phyloP scores from a whole-genome alignment of 352 stramenopile genomes.

The Aphanomyces astaci region DNA sequence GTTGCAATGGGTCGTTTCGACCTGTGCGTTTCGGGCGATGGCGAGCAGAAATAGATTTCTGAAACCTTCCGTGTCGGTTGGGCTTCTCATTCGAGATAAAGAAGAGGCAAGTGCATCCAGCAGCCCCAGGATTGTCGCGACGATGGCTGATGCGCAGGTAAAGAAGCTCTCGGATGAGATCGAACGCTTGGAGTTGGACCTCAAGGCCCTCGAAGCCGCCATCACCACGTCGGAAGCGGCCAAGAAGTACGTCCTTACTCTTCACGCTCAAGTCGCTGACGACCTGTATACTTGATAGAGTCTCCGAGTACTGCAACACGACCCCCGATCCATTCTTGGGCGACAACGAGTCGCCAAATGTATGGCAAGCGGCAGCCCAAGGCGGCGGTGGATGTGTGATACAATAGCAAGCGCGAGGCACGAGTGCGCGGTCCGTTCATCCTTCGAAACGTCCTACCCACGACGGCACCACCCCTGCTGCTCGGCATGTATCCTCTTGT shows the following conservation, averaged over 20 bases:
- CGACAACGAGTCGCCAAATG: slow-evolving; percentile 64
- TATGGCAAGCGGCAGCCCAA: slow-evolving; percentile 61
- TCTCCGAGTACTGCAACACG: slow-evolving; percentile 65
- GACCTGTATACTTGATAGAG: slow-evolving; percentile 27
- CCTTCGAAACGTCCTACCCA: neutral
- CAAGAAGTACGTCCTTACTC: slow-evolving; percentile 48
- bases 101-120: neutral
- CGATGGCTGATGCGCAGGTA: slow-evolving; percentile 41
- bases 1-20: neutral
- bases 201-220: slow-evolving; percentile 68
- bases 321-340: slow-evolving; percentile 66
- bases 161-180: slow-evolving; percentile 80
- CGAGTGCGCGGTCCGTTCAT: no score
- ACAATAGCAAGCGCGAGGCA: no score
- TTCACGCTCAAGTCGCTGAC: neutral
- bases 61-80: slow-evolving; percentile 13
- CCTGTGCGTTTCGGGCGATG: neutral
- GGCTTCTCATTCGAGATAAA: slow-evolving; percentile 7
- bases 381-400: slow-evolving; percentile 56
- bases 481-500: neutral
- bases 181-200: slow-evolving; percentile 61
- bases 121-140: neutral
- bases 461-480: neutral
- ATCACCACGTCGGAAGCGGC: slow-evolving; percentile 71
- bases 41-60: slow-evolving; percentile 1